Evolutionary conservation across 2,329 filamentous ascomycete genomes (phyloP).

Genomic region (Sporothrix euskadiensis): DNA sequence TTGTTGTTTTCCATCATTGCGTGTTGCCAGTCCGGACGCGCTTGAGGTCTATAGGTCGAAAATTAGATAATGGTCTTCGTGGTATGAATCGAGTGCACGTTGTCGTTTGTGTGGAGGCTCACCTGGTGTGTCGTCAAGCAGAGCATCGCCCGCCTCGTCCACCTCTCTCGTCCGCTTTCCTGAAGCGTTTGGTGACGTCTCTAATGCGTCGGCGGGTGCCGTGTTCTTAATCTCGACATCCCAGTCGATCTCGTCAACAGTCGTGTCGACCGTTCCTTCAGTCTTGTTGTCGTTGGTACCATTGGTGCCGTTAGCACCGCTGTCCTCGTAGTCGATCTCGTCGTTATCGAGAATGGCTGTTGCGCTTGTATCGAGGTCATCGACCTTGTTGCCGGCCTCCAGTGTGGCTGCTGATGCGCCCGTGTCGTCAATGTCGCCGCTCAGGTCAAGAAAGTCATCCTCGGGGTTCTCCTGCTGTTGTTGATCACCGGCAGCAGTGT

Average conservation of each 20-base stretch:
- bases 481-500: not conserved
- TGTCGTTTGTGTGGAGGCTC: slow-evolving; percentile 21
- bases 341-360: slow-evolving; percentile 42
- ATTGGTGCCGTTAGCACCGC: not conserved
- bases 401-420: not conserved
- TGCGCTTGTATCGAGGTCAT: slow-evolving; percentile 33
- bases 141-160: slow-evolving; percentile 31
- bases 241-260: slow-evolving; percentile 42
- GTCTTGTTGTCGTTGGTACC: slow-evolving; percentile 16
- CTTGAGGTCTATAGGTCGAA: slow-evolving; percentile 46
- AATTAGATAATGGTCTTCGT: not conserved
- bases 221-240: slow-evolving; percentile 42
- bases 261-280: not conserved
- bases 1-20: slow-evolving; percentile 9
- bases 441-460: slow-evolving; percentile 31
- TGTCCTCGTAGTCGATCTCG: slow-evolving; percentile 42
- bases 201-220: slow-evolving; percentile 31
- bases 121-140: slow-evolving; percentile 41
- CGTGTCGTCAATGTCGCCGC: slow-evolving; percentile 23
- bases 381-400: not conserved
- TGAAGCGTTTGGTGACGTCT: slow-evolving; percentile 35
- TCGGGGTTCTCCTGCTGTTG: slow-evolving; percentile 13
- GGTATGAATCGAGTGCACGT: not conserved
- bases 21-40: slow-evolving; percentile 47
- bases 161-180: slow-evolving; percentile 39